These are phyloP conservation scores for Perkinsus marinus DNA, from an alignment of 169 alveolate species.

Conservation along the genomic window DNA sequence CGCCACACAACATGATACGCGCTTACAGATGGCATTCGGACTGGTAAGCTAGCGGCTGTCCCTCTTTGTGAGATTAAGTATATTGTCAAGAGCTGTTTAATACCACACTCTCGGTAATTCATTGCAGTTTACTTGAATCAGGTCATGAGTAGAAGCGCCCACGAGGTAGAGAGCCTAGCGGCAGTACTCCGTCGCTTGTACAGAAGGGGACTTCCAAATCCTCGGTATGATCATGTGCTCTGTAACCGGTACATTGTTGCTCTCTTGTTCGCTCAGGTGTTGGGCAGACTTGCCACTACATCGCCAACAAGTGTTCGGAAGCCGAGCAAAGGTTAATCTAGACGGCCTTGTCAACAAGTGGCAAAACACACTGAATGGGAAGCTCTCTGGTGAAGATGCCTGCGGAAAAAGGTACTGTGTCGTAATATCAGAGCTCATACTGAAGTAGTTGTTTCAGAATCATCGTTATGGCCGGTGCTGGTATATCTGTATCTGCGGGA, in stretches of 20 bases:
- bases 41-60: not conserved
- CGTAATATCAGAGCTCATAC: not conserved
- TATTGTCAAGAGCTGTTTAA: no score
- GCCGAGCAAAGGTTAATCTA: not conserved
- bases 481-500: constrained; percentile 67
- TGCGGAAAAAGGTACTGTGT: not conserved
- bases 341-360: not conserved
- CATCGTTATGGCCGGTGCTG: constrained; percentile 64
- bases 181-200: not conserved
- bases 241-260: not conserved
- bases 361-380: not conserved
- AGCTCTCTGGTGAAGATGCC: not conserved
- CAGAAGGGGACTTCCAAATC: not conserved
- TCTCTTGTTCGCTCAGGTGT: not conserved
- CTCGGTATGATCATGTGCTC: not conserved
- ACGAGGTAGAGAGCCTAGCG: not conserved
- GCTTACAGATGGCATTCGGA: not conserved
- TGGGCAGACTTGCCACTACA: not conserved
- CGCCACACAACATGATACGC: not conserved
- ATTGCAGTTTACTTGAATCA: not conserved
- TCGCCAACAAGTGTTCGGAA: not conserved
- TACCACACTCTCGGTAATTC: no score
- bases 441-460: constrained; percentile 8
- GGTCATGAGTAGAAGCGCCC: not conserved
- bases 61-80: not conserved